These are phyloP conservation scores for Aspergillus sp. DNA, from an alignment of 2,329 filamentous ascomycete genomes.

Conservation along the genomic window DNA sequence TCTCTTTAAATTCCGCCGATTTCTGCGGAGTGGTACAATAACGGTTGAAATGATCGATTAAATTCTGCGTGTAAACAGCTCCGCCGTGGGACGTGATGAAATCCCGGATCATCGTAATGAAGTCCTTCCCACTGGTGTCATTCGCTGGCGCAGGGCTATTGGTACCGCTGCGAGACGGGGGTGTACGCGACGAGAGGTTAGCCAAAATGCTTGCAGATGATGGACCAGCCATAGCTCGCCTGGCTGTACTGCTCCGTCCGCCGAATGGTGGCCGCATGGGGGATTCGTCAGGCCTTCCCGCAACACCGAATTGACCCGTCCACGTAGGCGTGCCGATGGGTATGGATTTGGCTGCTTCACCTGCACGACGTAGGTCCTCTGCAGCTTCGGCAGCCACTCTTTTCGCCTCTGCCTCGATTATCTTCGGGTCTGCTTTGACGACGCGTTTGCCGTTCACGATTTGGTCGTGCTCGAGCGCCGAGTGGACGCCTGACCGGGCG, in stretches of 20 bases:
- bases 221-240: constrained; percentile 36
- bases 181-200: constrained; percentile 34
- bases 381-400: constrained; percentile 76
- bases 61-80: constrained; percentile 74
- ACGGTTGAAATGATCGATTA: constrained; percentile 86
- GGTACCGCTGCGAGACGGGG: constrained; percentile 21
- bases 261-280: constrained; percentile 47
- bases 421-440: constrained; percentile 70
- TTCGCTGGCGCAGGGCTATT: constrained; percentile 47
- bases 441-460: constrained; percentile 77
- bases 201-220: constrained; percentile 42
- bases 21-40: constrained; percentile 69
- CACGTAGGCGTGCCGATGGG: constrained; percentile 88
- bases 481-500: constrained; percentile 79
- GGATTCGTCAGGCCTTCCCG: constrained; percentile 65
- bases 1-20: constrained; percentile 77
- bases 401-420: constrained; percentile 80
- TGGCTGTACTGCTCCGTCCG: constrained; percentile 33
- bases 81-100: constrained; percentile 79
- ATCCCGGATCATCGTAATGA: constrained; percentile 70
- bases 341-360: constrained; percentile 68
- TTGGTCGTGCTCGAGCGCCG: constrained; percentile 88
- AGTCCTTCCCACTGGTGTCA: constrained; percentile 57
- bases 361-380: constrained; percentile 69
- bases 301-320: constrained; percentile 81